Evolutionary conservation across 352 stramenopile genomes (phyloP), one percentile per base, ranked within the genome.

Genomic region (Elongisporangium senticosum): DNA sequence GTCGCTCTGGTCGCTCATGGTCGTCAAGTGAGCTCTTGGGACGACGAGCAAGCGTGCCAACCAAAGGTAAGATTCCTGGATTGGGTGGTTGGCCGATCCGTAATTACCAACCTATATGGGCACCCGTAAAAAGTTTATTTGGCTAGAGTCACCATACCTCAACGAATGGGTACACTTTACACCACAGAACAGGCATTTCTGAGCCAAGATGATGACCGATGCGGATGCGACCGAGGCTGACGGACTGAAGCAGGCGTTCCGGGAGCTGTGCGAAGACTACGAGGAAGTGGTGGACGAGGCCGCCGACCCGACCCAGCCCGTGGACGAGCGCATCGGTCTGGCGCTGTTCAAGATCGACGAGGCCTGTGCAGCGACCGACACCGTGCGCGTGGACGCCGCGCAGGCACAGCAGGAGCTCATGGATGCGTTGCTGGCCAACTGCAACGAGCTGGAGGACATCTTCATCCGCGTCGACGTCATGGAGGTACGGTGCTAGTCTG

Each of bases 321-420:
- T 77, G 39, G 77, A 91, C 55, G 83, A 93, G 65, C 78, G 79
- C 47, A 74, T 90, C n/a, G 83, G 82, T 0, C 65, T 93, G 24
- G 80, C 81, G 40, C 69, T 91, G 13, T 93, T 91, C 62, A 93
- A 91, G 69, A 88, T 91, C 55, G 83, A 93, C 60, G 80, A 93
- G 62, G 79, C 79, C 3, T 84, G 67, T 20, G 75, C 71, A 3
- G 74, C 71, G 17, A 59, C 78, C 11, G 81, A 88, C 48, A 33
- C 63, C 26, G 54, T 91, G 64, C 78, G 70, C 47, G 62, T 71
- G 57, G 81, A 90, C 48, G 69, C 77, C 23, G 65, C 69, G 48
- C 71, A 79, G 54, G 60, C 71, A 17, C 75, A 88, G 19, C 60
- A 77, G 40, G 58, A 76, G 49, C 59, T 90, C 28, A 64, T 91